Percentiles rank a stretch among this genome's conserved stretches.
phyloP scores from a whole-genome alignment of 2,329 filamentous ascomycete species.

The Parafenestella ontariensis region DNA sequence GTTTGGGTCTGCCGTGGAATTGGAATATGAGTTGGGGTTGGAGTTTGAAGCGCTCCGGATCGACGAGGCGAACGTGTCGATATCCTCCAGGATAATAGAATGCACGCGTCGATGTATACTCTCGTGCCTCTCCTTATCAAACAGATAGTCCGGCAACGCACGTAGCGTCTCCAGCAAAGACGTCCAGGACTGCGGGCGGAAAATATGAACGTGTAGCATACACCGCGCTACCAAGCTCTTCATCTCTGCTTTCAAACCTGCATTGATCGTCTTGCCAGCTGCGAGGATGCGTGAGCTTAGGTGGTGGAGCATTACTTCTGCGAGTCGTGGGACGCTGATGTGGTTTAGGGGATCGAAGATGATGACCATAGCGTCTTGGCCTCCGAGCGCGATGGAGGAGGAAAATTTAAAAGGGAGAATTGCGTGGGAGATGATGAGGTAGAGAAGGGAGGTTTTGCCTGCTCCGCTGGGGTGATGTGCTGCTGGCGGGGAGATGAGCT shows the following conservation, averaged over 20 bases:
- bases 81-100: constrained; percentile 62
- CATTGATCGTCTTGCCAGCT: not conserved
- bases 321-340: constrained; percentile 61
- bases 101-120: constrained; percentile 57
- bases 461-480: constrained; percentile 50
- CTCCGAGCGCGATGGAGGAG: constrained; percentile 41
- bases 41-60: constrained; percentile 11
- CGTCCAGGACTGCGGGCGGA: constrained; percentile 60
- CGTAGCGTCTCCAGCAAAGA: constrained; percentile 59
- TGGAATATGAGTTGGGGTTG: no score
- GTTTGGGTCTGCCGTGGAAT: no score
- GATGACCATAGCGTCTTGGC: constrained; percentile 55
- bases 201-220: constrained; percentile 65
- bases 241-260: constrained; percentile 15
- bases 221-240: constrained; percentile 45
- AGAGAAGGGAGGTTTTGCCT: constrained; percentile 67
- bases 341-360: constrained; percentile 64
- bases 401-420: constrained; percentile 54
- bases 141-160: constrained; percentile 59
- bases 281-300: constrained; percentile 6
- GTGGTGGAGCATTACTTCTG: constrained; percentile 40
- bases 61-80: constrained; percentile 55
- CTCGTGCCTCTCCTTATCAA: constrained; percentile 56
- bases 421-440: constrained; percentile 60
- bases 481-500: constrained; percentile 58